These are phyloP conservation scores for Parascedosporium putredinis DNA, from an alignment of 2,329 filamentous ascomycete genomes.

Conservation along the genomic window DNA sequence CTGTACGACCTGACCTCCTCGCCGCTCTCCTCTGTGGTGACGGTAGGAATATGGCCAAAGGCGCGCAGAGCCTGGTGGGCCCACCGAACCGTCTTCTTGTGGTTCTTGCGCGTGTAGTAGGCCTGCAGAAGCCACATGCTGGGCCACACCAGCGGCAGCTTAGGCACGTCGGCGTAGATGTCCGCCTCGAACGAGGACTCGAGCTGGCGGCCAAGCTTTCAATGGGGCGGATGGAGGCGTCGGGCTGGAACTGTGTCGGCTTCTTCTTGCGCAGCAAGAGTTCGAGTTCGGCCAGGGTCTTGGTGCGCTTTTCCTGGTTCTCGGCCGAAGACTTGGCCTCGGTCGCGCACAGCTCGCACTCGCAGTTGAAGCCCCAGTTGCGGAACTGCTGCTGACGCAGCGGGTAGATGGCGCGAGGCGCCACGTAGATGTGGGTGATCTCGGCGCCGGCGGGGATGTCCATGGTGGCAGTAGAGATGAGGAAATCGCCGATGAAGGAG, in stretches of 20 bases:
- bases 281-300: constrained; percentile 15
- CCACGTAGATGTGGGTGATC: constrained; percentile 27
- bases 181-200: constrained; percentile 22
- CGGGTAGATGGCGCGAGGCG: constrained; percentile 19
- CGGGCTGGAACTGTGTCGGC: constrained; percentile 16
- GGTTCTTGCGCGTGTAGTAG: constrained; percentile 20
- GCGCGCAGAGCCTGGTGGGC: constrained; percentile 20
- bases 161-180: constrained; percentile 19
- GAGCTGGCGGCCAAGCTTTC: constrained; percentile 21
- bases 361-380: constrained; percentile 30
- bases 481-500: constrained; percentile 32
- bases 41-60: constrained; percentile 21
- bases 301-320: constrained; percentile 15
- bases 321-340: constrained; percentile 16
- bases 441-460: constrained; percentile 26
- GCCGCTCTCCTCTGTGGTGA: constrained; percentile 9
- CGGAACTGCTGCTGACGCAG: constrained; percentile 18
- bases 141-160: constrained; percentile 24
- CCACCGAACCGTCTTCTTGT: constrained; percentile 21
- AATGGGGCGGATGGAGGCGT: constrained; percentile 21
- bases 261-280: constrained; percentile 13
- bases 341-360: constrained; percentile 25
- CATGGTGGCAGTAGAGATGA: constrained; percentile 27
- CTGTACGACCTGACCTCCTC: constrained; percentile 14
- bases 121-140: constrained; percentile 25